Conservation (phyloP, 2,329 filamentous ascomycete species). For the Lachnellula cervina region DNA sequence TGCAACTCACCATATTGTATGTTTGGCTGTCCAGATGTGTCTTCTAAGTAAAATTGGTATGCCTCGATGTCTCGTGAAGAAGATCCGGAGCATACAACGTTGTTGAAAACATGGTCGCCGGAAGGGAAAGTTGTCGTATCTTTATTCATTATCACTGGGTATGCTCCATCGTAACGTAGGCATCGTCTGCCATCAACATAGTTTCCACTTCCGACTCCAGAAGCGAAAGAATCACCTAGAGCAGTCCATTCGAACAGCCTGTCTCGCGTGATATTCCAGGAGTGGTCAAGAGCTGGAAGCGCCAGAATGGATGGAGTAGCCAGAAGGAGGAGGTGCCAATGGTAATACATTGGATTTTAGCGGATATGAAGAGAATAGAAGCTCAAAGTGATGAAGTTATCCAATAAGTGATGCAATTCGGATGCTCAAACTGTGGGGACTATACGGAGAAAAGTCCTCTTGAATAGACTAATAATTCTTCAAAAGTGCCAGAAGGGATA, state of each 20-base stretch:
- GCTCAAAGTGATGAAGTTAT: too few relatives aligned
- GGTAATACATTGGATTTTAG: too few relatives aligned
- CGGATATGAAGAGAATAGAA: too few relatives aligned
- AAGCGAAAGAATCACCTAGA: conserved; percentile 4
- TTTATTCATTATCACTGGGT: conserved; percentile 1
- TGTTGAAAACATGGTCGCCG: neutral
- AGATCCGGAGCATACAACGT: conserved; percentile 6
- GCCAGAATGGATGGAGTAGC: neutral
- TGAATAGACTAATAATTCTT: too few relatives aligned
- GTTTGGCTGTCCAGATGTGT: neutral
- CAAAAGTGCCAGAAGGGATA: too few relatives aligned
- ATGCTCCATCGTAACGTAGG: conserved; percentile 3
- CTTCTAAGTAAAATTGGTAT: conserved; percentile 4
- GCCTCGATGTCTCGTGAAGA: conserved; percentile 2
- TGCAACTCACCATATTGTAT: neutral
- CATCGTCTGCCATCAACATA: conserved; percentile 2
- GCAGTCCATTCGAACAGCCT: conserved; percentile 7
- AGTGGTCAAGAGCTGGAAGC: neutral
- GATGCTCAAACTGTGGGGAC: too few relatives aligned
- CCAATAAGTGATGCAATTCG: too few relatives aligned
- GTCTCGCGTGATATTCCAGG: neutral
- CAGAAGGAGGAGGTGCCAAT: too few relatives aligned
- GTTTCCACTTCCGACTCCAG: conserved; percentile 4
- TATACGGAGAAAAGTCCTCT: too few relatives aligned
- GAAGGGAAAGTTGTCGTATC: neutral